Evolutionary conservation across 768 basidiomycete species (phyloP).

Genomic region (Hypholoma fasciculare): DNA sequence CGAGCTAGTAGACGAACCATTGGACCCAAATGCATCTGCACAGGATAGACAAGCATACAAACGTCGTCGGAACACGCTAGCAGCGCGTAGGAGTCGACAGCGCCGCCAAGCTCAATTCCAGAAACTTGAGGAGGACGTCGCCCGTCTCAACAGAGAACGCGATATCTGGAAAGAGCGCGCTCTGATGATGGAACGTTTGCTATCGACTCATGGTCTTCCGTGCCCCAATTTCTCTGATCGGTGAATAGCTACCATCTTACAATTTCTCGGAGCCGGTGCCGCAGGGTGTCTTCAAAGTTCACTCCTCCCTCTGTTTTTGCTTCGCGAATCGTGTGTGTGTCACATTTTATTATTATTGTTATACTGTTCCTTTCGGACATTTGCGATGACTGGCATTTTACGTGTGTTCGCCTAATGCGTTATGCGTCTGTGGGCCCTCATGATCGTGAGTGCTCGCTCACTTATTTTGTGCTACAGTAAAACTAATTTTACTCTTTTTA

Average conservation of each 20-base stretch:
- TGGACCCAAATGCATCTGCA: slow-evolving; percentile 37
- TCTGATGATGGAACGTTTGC: slow-evolving; percentile 47
- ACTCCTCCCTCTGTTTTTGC: background rate
- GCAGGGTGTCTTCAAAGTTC: background rate
- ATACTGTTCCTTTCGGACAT: background rate
- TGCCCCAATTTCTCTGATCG: slow-evolving; percentile 47
- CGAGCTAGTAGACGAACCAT: slow-evolving; percentile 19
- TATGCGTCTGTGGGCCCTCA: background rate
- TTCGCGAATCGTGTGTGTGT: background rate
- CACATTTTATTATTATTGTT: background rate
- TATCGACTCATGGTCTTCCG: slow-evolving; percentile 56
- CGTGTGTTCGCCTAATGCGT: background rate
- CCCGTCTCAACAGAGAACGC: slow-evolving; percentile 53
- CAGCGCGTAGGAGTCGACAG: slow-evolving; percentile 77
- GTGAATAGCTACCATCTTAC: slow-evolving; percentile 12
- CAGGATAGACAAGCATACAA: slow-evolving; percentile 75
- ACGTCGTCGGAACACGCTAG: slow-evolving; percentile 82
- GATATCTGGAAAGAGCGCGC: slow-evolving; percentile 66
- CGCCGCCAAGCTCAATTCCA: slow-evolving; percentile 72
- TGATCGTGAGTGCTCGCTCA: background rate
- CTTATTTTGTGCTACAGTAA: too few relatives aligned
- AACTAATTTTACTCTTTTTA: too few relatives aligned
- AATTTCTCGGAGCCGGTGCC: background rate
- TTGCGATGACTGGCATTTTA: background rate
- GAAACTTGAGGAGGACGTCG: slow-evolving; percentile 58